A percentile compares a stretch with the other conserved stretches of the same genome.
Conservation (phyloP, 176 grass and related monocot species). For the Lolium perenne region DNA sequence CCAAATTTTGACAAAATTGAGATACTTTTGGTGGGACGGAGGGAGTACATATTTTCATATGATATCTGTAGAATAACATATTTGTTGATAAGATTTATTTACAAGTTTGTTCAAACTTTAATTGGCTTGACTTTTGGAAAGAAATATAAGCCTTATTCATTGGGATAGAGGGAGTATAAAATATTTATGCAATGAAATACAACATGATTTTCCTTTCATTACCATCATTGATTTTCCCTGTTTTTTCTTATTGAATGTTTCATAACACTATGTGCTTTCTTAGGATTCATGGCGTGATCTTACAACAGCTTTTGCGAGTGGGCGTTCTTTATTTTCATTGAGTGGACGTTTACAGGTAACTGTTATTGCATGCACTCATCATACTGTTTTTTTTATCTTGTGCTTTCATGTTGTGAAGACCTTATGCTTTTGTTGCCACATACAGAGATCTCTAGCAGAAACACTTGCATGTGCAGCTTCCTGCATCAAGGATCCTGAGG, state of each 20-base stretch:
- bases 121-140: no score
- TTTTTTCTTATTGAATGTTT: constrained; percentile 5
- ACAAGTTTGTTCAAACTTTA: no score
- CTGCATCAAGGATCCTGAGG: constrained; percentile 89
- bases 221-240: background rate
- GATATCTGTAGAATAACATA: no score
- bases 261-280: constrained; percentile 29
- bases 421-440: constrained; percentile 42
- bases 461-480: constrained; percentile 91
- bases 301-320: constrained; percentile 94
- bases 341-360: constrained; percentile 86
- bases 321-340: constrained; percentile 80
- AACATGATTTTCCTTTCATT: constrained; percentile 22
- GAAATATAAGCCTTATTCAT: no score
- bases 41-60: no score
- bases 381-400: constrained; percentile 23
- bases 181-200: background rate
- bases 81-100: no score
- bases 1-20: no score
- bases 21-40: no score
- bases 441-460: constrained; percentile 94
- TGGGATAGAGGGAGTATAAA: background rate
- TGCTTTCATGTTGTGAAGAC: constrained; percentile 28
- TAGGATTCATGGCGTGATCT: constrained; percentile 95
- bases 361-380: constrained; percentile 26